Evolutionary conservation across 139 green algal species (phyloP).

Genomic region (Micractinium conductrix): DNA sequence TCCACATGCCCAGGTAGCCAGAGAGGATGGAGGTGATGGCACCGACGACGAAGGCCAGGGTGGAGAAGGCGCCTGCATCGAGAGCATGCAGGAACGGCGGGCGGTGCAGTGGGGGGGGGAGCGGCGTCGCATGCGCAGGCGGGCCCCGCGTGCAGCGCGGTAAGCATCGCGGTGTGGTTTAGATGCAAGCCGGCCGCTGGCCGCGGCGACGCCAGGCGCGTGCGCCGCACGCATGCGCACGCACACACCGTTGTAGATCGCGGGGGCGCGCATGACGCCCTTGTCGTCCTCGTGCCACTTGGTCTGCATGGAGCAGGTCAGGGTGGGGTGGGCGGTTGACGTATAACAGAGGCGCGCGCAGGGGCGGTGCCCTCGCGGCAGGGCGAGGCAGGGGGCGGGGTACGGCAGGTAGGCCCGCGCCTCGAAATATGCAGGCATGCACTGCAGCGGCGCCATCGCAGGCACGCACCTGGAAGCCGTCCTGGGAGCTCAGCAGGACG

Average conservation of each 20-base stretch:
- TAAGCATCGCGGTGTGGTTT: too few relatives aligned
- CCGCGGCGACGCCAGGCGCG: not conserved
- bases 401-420: too few relatives aligned
- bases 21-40: constrained; percentile 91
- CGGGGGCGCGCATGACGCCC: constrained; percentile 62
- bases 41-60: constrained; percentile 92
- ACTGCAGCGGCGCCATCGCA: too few relatives aligned
- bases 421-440: too few relatives aligned
- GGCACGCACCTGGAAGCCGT: too few relatives aligned
- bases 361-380: too few relatives aligned
- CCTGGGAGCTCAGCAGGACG: constrained; percentile 86
- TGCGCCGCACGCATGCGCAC: too few relatives aligned
- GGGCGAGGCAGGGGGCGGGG: too few relatives aligned
- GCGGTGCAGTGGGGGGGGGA: not conserved
- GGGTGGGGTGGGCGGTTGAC: too few relatives aligned
- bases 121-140: not conserved
- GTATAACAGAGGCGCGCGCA: too few relatives aligned
- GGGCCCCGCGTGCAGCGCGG: not conserved
- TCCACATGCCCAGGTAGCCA: constrained; percentile 97
- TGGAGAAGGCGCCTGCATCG: constrained; percentile 83
- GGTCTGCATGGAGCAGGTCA: too few relatives aligned
- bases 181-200: not conserved
- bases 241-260: constrained; percentile 73
- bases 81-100: too few relatives aligned
- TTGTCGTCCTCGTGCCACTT: constrained; percentile 66